Evolutionary conservation across 2,329 filamentous ascomycete species (phyloP).

Genomic region (Trichoderma atrobrunneum): DNA sequence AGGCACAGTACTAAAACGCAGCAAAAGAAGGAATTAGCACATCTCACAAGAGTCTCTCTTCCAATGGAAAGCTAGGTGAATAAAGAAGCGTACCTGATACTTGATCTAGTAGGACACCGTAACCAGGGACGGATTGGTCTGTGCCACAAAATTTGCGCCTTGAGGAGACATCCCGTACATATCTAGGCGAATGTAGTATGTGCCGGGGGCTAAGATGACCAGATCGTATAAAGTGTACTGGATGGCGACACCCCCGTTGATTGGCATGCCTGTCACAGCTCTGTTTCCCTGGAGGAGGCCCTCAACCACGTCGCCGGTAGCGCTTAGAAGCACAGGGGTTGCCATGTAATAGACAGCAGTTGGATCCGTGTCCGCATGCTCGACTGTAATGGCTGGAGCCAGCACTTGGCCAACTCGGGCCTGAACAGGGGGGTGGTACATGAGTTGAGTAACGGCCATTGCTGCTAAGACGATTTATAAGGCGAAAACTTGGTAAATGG

Average conservation of each 20-base stretch:
- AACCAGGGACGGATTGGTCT: conserved; percentile 24
- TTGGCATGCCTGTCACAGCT: conserved; percentile 22
- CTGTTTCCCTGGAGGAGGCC: conserved; percentile 23
- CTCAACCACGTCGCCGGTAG: conserved; percentile 22
- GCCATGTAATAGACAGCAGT: conserved; percentile 30
- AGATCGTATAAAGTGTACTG: conserved; percentile 30
- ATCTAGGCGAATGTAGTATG: conserved; percentile 30
- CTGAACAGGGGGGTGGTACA: conserved; percentile 26
- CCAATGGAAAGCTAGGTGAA: neutral
- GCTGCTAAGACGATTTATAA: neutral
- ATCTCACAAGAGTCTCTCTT: neutral
- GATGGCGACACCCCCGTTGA: conserved; percentile 20
- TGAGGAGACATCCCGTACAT: conserved; percentile 25
- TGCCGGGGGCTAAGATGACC: conserved; percentile 24
- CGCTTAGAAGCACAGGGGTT: conserved; percentile 27
- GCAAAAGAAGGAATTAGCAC: neutral
- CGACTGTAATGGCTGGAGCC: conserved; percentile 26
- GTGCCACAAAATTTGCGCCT: conserved; percentile 20
- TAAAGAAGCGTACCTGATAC: neutral
- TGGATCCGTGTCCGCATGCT: conserved; percentile 18
- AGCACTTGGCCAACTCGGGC: conserved; percentile 22
- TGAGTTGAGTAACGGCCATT: conserved; percentile 20
- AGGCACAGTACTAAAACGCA: neutral
- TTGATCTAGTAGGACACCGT: conserved; percentile 9
- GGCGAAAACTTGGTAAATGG: neutral